Evolutionary conservation across 371 early-diverging fungal species (phyloP).

Genomic region (Mucor saturninus): DNA sequence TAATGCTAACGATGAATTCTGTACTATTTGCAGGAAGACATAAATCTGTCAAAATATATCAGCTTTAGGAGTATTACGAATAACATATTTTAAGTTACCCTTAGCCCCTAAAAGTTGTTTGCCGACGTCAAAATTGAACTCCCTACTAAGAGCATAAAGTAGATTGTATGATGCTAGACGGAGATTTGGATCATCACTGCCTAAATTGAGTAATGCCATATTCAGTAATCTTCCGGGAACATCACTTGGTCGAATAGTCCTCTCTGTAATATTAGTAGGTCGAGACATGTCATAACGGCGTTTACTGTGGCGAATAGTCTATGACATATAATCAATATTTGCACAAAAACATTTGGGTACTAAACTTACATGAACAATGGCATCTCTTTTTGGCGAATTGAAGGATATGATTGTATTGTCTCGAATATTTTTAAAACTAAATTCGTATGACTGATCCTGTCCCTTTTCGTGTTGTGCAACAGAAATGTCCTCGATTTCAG

Average conservation of each 20-base stretch:
- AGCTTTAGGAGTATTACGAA: background rate
- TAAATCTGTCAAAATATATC: conserved; percentile 53
- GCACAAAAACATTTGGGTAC: background rate
- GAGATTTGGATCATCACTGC: conserved; percentile 76
- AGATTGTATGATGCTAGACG: conserved; percentile 85
- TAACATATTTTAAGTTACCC: conserved; percentile 35
- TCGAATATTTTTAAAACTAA: conserved; percentile 70
- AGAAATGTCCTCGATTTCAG: conserved; percentile 79
- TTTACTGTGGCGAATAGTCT: conserved; percentile 69
- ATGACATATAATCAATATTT: background rate
- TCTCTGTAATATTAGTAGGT: conserved; percentile 61
- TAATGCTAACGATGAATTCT: conserved; percentile 76
- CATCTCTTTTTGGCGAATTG: conserved; percentile 70
- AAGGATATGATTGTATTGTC: conserved; percentile 63
- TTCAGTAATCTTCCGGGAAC: conserved; percentile 90
- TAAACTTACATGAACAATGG: conserved; percentile 58
- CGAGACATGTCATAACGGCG: conserved; percentile 68
- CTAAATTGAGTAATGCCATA: conserved; percentile 85
- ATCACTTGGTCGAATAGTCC: conserved; percentile 81
- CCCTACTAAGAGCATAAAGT: conserved; percentile 73
- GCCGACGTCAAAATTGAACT: conserved; percentile 81
- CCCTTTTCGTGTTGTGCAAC: conserved; percentile 40
- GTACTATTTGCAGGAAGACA: conserved; percentile 88
- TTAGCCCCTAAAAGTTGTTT: conserved; percentile 80
- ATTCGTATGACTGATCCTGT: conserved; percentile 62